phyloP scores from a whole-genome alignment of 1,139 yeast genomes.

The Suzukiozyma palmioleophila region DNA sequence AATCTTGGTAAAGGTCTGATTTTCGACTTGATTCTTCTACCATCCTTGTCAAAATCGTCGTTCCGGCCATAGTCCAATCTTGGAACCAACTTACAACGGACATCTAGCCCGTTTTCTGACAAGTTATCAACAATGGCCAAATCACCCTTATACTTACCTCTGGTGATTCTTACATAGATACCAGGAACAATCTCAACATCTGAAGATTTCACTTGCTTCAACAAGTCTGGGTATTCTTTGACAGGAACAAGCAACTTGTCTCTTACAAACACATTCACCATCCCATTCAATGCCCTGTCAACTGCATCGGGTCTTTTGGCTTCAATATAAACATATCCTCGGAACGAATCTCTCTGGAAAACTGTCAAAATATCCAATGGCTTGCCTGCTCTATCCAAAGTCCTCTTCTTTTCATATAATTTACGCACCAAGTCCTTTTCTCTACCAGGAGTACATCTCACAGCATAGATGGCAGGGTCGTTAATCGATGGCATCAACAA shows the following conservation, averaged over 20 bases:
- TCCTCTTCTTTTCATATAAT: conserved; percentile 72
- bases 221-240: conserved; percentile 88
- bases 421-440: conserved; percentile 89
- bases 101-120: conserved; percentile 93
- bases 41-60: conserved; percentile 54
- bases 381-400: conserved; percentile 55
- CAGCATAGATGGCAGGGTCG: conserved; percentile 95
- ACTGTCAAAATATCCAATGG: conserved; percentile 82
- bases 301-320: conserved; percentile 94
- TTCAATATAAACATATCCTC: conserved; percentile 89
- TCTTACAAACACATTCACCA: conserved; percentile 75
- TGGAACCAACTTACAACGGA: conserved; percentile 86
- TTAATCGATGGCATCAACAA: conserved; percentile 91
- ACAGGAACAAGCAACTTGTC: conserved; percentile 86
- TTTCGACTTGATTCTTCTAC: conserved; percentile 48
- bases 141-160: conserved; percentile 92
- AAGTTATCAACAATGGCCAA: conserved; percentile 89
- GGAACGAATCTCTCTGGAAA: conserved; percentile 89
- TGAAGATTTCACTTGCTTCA: conserved; percentile 84
- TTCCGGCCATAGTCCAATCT: conserved; percentile 85
- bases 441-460: conserved; percentile 87
- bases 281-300: conserved; percentile 79
- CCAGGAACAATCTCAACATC: conserved; percentile 91
- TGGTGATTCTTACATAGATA: conserved; percentile 80
- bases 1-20: conserved; percentile 80